A percentile compares a stretch with the other conserved stretches of the same genome.
These are phyloP conservation scores for Hymenoscyphus fraxineus DNA, from an alignment of 2,329 filamentous ascomycete genomes.

Conservation along the genomic window DNA sequence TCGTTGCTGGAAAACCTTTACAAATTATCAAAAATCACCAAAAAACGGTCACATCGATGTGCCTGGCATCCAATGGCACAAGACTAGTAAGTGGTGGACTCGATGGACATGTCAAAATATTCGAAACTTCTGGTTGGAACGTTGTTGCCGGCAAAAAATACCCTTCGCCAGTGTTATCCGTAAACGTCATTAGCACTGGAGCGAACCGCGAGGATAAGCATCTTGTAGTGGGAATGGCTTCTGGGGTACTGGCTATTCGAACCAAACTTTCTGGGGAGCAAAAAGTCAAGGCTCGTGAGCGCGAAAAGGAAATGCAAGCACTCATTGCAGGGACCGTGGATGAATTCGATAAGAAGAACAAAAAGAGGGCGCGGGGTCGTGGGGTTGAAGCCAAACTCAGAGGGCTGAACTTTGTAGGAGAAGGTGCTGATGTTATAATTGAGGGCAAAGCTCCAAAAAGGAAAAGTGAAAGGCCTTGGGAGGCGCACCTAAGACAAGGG, in stretches of 20 bases:
- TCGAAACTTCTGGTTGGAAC: slow-evolving; percentile 92
- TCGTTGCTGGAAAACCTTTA: slow-evolving; percentile 84
- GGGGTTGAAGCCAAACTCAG: slow-evolving; percentile 58
- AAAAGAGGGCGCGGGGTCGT: slow-evolving; percentile 51
- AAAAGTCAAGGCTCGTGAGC: slow-evolving; percentile 70
- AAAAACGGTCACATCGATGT: slow-evolving; percentile 90
- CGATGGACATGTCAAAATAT: slow-evolving; percentile 95
- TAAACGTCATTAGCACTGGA: slow-evolving; percentile 71
- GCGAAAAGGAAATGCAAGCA: slow-evolving; percentile 80
- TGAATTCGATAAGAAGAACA: slow-evolving; percentile 68
- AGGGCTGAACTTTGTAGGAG: slow-evolving; percentile 76
- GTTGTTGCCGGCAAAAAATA: slow-evolving; percentile 95
- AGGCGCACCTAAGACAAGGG: slow-evolving; percentile 73
- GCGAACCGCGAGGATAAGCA: slow-evolving; percentile 77
- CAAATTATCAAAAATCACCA: slow-evolving; percentile 91
- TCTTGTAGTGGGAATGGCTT: slow-evolving; percentile 91
- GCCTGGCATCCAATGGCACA: slow-evolving; percentile 73
- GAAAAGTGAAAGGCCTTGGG: slow-evolving; percentile 72
- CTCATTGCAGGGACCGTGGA: slow-evolving; percentile 74
- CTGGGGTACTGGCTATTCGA: slow-evolving; percentile 83
- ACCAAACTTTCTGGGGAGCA: slow-evolving; percentile 83
- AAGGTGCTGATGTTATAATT: slow-evolving; percentile 84
- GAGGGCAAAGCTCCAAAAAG: slow-evolving; percentile 65
- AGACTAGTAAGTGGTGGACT: slow-evolving; percentile 83
- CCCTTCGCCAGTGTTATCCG: slow-evolving; percentile 80